Conservation (phyloP, 2,329 filamentous ascomycete genomes). For the Escovopsis weberi region DNA sequence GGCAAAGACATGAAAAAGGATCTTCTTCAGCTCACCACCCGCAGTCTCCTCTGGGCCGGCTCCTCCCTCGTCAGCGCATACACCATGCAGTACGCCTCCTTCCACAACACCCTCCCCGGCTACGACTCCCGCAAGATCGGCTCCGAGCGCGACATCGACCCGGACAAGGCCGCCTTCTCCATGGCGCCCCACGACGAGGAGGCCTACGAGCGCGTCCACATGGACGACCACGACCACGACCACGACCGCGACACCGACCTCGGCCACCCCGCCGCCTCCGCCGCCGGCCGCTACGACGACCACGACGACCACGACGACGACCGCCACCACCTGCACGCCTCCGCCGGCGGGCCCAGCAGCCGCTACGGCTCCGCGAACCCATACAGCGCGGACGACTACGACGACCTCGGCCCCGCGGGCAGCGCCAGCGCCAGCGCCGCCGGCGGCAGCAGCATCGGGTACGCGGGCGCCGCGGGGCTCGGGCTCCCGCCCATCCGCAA, state of each 20-base stretch:
- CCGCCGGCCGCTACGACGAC: constrained; percentile 16
- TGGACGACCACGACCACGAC: constrained; percentile 36
- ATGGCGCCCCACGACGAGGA: constrained; percentile 54
- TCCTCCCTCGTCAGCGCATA: constrained; percentile 43
- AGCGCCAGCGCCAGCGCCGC: constrained; percentile 22
- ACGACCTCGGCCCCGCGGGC: constrained; percentile 26
- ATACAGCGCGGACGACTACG: constrained; percentile 24
- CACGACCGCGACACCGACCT: too few relatives aligned
- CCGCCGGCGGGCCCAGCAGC: constrained; percentile 5
- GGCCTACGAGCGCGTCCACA: constrained; percentile 46
- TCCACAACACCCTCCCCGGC: constrained; percentile 46
- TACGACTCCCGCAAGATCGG: constrained; percentile 37
- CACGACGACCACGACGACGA: too few relatives aligned
- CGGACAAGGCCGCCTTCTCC: constrained; percentile 55
- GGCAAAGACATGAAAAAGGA: neutral
- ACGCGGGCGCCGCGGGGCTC: constrained; percentile 15
- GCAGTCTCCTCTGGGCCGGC: constrained; percentile 39
- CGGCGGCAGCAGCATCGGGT: constrained; percentile 38
- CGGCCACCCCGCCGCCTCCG: constrained; percentile 7
- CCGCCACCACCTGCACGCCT: too few relatives aligned
- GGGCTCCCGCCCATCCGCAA: constrained; percentile 13
- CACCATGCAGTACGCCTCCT: constrained; percentile 46
- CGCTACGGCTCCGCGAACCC: constrained; percentile 24
- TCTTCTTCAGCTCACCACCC: neutral
- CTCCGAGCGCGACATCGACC: constrained; percentile 41